Base-by-base conservation (phyloP, 768 basidiomycete species). In the Xerocomellus intermedius region DNA sequence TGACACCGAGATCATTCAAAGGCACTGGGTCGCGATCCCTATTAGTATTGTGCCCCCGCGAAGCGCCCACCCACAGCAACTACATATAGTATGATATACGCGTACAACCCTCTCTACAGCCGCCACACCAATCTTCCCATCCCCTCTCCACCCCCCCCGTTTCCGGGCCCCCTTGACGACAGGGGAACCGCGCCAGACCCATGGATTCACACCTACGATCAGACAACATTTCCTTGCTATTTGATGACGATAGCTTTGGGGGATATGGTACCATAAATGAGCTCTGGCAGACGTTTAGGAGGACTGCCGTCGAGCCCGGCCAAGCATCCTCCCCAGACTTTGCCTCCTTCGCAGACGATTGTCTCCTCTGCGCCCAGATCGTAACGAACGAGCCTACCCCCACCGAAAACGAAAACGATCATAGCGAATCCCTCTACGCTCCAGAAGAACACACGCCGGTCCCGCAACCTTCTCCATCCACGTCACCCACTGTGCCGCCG, bases 311-410 rank as follows among this genome's bases (percentile, higher is more conserved):
- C 33, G 71, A 71, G 30, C 60, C 70, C 6, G 43, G 54, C 16
- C 71, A 73, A 48, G 63, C 60, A 7, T 55, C 68, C 4, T 35
- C 50, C 12, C 64, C 64, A n/a, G 48, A 52, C 13, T 38, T 71
- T 10, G 1, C 22, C 39, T 63, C 64, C 30, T 71, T 71, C 30
- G 59, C 58, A 42, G 62, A 66, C 36, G 71, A 71, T 7, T 71
- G 70, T 49, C 62, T 71, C 22, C 49, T 73, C 30, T 71, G 54
- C 14, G 64, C 70, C 21, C 45, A 56, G 14, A 66, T 71, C 22
- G 19, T 54, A 37, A 39, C 10, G 43, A 57, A 58, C 5, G 4
- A 0, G 8, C 21, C 41, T 3, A 0, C 5, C 19, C 2, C 12
- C 4, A 17, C 21, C 13, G 6, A 28, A 32, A 32, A 33, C 1